Evolutionary conservation across 2,329 filamentous ascomycete species (phyloP).

Genomic region (Aspergillus tamarii): DNA sequence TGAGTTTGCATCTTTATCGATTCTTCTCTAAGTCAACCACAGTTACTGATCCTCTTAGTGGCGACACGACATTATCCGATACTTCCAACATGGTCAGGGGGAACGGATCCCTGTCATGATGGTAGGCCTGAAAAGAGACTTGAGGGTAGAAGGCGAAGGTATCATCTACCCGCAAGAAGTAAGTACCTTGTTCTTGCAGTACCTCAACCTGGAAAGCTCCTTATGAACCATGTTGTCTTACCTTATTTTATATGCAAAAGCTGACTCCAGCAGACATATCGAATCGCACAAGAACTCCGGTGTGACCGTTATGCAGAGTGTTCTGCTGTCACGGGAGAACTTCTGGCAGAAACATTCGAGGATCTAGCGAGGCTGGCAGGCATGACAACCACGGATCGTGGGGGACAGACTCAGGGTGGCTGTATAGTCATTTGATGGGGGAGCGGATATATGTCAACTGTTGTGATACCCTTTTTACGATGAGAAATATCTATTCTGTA

Average conservation of each 20-base stretch:
- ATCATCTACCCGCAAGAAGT: constrained; percentile 49
- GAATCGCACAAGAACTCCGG: constrained; percentile 62
- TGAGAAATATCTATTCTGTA: background rate
- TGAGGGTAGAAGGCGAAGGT: constrained; percentile 51
- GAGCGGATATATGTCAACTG: background rate
- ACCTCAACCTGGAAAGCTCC: background rate
- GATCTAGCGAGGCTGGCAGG: constrained; percentile 62
- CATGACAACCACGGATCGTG: constrained; percentile 59
- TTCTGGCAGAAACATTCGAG: constrained; percentile 63
- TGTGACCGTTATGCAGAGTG: constrained; percentile 67
- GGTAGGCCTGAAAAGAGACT: constrained; percentile 62
- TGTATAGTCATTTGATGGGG: constrained; percentile 45
- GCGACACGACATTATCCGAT: constrained; percentile 46
- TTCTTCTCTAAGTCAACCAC: background rate
- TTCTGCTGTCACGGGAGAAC: constrained; percentile 62
- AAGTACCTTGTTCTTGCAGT: constrained; percentile 20
- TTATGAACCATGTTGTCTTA: background rate
- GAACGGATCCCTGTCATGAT: constrained; percentile 60
- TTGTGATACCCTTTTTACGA: constrained; percentile 18
- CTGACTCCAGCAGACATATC: constrained; percentile 50
- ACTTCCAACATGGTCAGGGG: constrained; percentile 53
- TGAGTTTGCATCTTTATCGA: constrained; percentile 19
- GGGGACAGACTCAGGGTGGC: constrained; percentile 51
- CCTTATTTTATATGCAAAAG: background rate
- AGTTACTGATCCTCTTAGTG: constrained; percentile 33